These are phyloP conservation scores for Colletotrichum sp. DNA, from an alignment of 2,329 filamentous ascomycete genomes.

Conservation along the genomic window DNA sequence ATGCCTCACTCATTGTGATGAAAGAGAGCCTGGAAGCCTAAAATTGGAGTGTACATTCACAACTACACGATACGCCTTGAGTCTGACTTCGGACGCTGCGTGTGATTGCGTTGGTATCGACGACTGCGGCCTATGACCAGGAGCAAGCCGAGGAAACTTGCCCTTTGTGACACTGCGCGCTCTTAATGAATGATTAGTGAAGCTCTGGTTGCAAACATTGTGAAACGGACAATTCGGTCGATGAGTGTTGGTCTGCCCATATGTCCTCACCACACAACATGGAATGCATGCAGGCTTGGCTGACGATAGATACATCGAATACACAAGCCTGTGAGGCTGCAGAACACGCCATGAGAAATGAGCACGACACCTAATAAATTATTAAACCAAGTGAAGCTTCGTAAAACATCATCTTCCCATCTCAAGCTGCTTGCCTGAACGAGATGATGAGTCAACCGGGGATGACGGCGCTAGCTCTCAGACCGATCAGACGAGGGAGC, in stretches of 20 bases:
- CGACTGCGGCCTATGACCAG: neutral
- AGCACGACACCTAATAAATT: neutral
- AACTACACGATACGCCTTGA: neutral
- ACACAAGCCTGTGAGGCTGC: neutral
- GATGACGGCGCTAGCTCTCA: neutral
- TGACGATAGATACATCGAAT: neutral
- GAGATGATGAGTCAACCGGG: constrained; percentile 9
- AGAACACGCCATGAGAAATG: neutral
- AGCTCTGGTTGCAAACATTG: neutral
- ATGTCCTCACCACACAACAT: neutral
- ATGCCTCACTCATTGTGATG: accelerated
- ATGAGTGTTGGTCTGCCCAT: neutral
- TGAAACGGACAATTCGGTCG: neutral
- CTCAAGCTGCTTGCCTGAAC: neutral
- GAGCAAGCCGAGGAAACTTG: neutral
- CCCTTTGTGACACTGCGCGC: neutral
- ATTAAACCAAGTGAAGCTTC: neutral
- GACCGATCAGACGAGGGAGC: neutral
- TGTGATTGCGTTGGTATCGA: neutral
- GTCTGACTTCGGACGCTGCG: neutral
- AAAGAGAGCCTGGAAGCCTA: neutral
- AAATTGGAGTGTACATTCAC: neutral
- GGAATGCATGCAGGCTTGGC: neutral
- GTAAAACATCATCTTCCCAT: neutral
- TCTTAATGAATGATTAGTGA: neutral